Evolutionary conservation across 345 rosid genomes (phyloP).

Genomic region (Rhodamnia argentea): DNA sequence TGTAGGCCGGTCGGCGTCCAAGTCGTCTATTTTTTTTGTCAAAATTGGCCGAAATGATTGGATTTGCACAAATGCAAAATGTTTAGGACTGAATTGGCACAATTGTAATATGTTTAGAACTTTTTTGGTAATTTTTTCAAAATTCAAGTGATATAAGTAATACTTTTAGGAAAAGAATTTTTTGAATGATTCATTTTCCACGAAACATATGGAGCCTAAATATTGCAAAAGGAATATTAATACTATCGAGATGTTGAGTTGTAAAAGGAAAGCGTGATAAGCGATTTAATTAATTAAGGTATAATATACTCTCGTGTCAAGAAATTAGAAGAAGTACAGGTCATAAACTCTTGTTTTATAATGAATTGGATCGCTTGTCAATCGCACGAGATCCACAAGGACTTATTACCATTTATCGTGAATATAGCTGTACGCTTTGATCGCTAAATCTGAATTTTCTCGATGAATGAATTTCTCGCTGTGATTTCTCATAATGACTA

Average conservation of each 20-base stretch:
- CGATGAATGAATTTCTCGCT: background rate
- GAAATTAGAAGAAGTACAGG: background rate
- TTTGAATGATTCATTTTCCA: no score
- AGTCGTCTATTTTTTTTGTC: no score
- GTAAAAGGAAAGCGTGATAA: background rate
- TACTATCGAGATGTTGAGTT: background rate
- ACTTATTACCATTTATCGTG: background rate
- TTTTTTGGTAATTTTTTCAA: no score
- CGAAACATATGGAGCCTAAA: background rate
- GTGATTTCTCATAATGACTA: no score
- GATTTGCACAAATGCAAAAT: no score
- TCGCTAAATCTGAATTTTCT: background rate
- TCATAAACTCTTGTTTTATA: background rate
- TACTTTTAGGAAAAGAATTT: no score
- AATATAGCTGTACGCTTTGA: background rate
- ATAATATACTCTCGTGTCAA: background rate
- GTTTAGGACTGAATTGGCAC: no score
- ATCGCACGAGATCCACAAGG: background rate
- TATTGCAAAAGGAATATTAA: background rate
- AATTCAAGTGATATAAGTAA: no score
- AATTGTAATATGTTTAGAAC: no score
- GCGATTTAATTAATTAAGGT: no score
- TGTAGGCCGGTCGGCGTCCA: no score
- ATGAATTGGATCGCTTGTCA: rapidly evolving
- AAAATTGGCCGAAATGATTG: no score